phyloP scores from a whole-genome alignment of 345 rosid genomes.

The Diplotaxis tenuifolia region DNA sequence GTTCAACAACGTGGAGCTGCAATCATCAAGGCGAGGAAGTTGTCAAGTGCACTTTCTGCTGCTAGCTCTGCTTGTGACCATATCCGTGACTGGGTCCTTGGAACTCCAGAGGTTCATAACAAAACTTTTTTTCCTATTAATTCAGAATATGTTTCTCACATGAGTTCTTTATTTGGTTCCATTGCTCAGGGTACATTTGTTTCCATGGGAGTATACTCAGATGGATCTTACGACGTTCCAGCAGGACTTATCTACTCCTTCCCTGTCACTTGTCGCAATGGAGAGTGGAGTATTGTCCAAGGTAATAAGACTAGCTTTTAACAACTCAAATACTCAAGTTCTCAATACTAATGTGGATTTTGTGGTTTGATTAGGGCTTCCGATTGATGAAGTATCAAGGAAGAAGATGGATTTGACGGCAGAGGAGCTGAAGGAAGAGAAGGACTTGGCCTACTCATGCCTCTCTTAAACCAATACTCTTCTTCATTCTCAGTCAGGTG shows the following conservation, averaged over 20 bases:
- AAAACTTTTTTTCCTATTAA: background rate
- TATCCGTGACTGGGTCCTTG: conserved; percentile 98
- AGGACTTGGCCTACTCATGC: conserved; percentile 94
- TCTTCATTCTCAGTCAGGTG: background rate
- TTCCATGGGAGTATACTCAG: conserved; percentile 98
- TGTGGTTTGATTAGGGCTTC: conserved; percentile 57
- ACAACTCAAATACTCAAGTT: background rate
- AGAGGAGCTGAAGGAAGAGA: conserved; percentile 87
- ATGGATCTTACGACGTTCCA: conserved; percentile 95
- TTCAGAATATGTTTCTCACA: background rate
- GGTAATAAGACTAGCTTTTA: conserved; percentile 50
- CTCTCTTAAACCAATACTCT: conserved; percentile 46
- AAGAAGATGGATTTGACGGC: conserved; percentile 94
- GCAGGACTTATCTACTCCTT: conserved; percentile 95
- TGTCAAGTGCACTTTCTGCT: conserved; percentile 97
- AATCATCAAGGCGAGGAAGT: conserved; percentile 90
- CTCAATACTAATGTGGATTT: conserved; percentile 7
- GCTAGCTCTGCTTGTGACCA: conserved; percentile 99
- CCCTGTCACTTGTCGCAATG: conserved; percentile 82
- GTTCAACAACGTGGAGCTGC: conserved; percentile 99
- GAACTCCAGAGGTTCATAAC: conserved; percentile 84
- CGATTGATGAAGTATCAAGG: conserved; percentile 85
- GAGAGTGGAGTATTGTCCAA: conserved; percentile 93
- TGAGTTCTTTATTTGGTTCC: background rate
- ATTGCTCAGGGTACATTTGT: conserved; percentile 80